Conservation (phyloP, 768 basidiomycete species). For the Termitomyces sp. region DNA sequence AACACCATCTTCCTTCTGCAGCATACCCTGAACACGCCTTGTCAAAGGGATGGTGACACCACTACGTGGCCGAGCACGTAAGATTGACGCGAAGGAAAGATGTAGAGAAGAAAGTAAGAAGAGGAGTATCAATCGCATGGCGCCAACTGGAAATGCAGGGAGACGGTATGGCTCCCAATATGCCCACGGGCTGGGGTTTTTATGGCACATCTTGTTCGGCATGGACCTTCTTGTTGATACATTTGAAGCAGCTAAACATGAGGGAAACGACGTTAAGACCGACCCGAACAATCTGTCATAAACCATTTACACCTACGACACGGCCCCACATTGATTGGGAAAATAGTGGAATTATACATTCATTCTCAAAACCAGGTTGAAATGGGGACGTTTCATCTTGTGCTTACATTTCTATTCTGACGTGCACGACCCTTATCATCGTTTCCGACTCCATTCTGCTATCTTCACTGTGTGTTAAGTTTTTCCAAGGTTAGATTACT, state of each 20-base stretch:
- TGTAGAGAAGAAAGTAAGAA: slow-evolving; percentile 5
- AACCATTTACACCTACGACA: too few species aligned
- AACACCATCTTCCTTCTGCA: slow-evolving; percentile 21
- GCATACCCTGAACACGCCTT: slow-evolving; percentile 16
- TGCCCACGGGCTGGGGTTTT: background rate
- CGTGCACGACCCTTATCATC: too few species aligned
- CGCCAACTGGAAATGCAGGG: background rate
- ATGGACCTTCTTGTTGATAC: background rate
- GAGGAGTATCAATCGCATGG: slow-evolving; percentile 7
- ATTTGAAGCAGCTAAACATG: background rate
- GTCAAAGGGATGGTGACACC: slow-evolving; percentile 24
- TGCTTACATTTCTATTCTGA: too few species aligned
- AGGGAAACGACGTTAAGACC: background rate
- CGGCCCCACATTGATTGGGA: too few species aligned
- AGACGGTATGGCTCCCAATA: background rate
- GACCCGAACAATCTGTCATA: background rate
- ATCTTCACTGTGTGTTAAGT: too few species aligned
- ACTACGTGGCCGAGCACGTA: slow-evolving; percentile 7
- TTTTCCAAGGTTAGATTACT: too few species aligned
- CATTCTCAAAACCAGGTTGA: too few species aligned
- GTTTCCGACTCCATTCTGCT: too few species aligned
- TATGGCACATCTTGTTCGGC: background rate
- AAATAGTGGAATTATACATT: too few species aligned
- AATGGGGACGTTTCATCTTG: too few species aligned
- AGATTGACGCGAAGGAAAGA: slow-evolving; percentile 7